Conservation (phyloP, 225 moss, liverwort and hornwort genomes). For the Bryum argenteum region DNA sequence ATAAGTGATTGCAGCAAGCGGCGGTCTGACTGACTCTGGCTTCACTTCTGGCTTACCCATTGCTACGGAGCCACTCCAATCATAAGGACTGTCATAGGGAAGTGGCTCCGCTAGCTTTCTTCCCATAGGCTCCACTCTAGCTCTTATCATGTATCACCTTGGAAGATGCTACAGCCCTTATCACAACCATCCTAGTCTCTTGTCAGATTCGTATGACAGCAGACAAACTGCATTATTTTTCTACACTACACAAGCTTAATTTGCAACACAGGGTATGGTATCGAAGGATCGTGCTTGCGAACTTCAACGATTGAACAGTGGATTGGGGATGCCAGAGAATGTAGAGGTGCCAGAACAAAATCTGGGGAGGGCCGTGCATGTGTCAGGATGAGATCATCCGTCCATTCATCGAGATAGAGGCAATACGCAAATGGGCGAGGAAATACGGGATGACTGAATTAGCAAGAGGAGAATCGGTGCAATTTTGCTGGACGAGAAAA, state of each 20-base stretch:
- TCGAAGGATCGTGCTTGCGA: neutral
- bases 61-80: conserved; percentile 20
- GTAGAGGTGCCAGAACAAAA: conserved; percentile 21
- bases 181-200: conserved; percentile 18
- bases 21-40: neutral
- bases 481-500: neutral
- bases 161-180: conserved; percentile 31
- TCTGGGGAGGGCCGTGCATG: neutral
- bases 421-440: neutral
- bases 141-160: conserved; percentile 39
- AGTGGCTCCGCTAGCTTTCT: conserved; percentile 2
- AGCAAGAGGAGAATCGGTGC: conserved; percentile 12
- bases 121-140: neutral
- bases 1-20: neutral
- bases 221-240: neutral
- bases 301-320: conserved; percentile 12
- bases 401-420: neutral
- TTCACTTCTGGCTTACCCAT: conserved; percentile 16
- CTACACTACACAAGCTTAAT: no score
- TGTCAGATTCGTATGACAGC: neutral
- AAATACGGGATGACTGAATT: conserved; percentile 19
- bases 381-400: neutral
- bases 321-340: conserved; percentile 22
- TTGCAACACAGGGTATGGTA: no score
- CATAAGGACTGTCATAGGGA: conserved; percentile 29